Base-by-base conservation (phyloP, 2,329 filamentous ascomycete species). In the Fusarium sp. region DNA sequence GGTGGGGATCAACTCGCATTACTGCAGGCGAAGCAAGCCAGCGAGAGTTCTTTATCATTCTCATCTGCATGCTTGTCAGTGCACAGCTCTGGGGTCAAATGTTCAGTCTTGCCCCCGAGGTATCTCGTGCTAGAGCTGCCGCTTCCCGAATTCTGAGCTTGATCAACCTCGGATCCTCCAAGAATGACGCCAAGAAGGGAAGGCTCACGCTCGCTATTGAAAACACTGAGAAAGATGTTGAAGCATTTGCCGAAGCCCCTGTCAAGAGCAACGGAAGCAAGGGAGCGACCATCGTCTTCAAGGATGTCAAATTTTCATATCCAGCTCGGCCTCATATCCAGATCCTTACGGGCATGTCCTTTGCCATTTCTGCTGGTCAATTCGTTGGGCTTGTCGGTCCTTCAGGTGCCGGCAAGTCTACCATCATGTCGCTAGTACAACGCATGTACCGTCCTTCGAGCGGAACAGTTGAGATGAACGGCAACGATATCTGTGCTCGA, bases 1-100 rank as follows among this genome's bases (percentile, higher is more conserved):
- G 92, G 92, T 95, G 93, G 92, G 93, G 93, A 7, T 88, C 92
- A 0, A 91, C 89, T 75, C 89, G 90, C 71, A 93, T 95, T 67
- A 87, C 91, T 58, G 85, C 87, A 46, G 92, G 92, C 9, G 83
- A 89, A 63, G 92, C 92, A 73, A 85, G 83, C 6, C 88, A 88
- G 47, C 89, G 90, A 37, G 88, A 92, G n/a, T 95, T 94, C 82
- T 91, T 95, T 80, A 92, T 93, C 75, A 91, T 95, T 12, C 85
- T 94, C 8, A 86, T 93, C 10, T 87, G 92, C 9, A 88, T 95
- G 75, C 86, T 95, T 3, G 90, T 94, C 43, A 92, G 90, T 64
- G 92, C 93, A 0, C 91, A 93, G 79, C 85, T 92, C 9, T 93
- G 91, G 86, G 91, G 92, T 15, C 90, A 94, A 76, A 90, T 94